Evolutionary conservation across 768 basidiomycete species (phyloP), one percentile per base, ranked within the genome.

Genomic region (Trametes cubensis): DNA sequence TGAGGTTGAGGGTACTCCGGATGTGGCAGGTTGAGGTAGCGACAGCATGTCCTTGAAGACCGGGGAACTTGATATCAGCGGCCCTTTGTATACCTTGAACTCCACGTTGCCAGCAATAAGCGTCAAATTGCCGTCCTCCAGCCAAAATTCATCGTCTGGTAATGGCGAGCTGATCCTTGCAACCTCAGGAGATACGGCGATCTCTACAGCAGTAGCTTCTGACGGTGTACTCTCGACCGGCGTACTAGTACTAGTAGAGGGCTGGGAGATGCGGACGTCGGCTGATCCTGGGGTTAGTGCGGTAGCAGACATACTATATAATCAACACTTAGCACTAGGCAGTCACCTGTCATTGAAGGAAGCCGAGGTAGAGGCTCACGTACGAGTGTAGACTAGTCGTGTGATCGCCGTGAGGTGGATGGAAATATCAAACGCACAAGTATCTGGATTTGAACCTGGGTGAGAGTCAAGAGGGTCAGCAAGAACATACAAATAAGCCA

Each of bases 41-140:
- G 64, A 45, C 6, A 69, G 41, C 67, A 72, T 66, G 47, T 69
- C 70, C n/a, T 54, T 57, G 61, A 72, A 74, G 8, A 74, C 66
- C 0, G 70, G 59, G 10, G 72, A 72, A 13, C 63, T 64, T 17
- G 55, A 42, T 14, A 67, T 45, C 39, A 74, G 54, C 4, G 70
- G 49, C 34, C 60, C 68, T 38, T 65, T 57, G 52, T 64, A 70
- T 14, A 74, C 70, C 15, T 64, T 61, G 56, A 66, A 74, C 46
- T 63, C 62, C 6, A 58, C 66, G 21, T 64, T 39, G 18, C 67
- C 67, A 14, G 73, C 71, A 26, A 67, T 56, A 18, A 75, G 51
- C 18, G 71, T 65, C 25, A 75, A 58, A 17, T 63, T 69, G 15
- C 74, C 69, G 53, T 75, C 74, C 14, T 67, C 61, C 25, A 71